phyloP scores from a whole-genome alignment of 352 stramenopile species.

The Hyaloperonospora brassicae region DNA sequence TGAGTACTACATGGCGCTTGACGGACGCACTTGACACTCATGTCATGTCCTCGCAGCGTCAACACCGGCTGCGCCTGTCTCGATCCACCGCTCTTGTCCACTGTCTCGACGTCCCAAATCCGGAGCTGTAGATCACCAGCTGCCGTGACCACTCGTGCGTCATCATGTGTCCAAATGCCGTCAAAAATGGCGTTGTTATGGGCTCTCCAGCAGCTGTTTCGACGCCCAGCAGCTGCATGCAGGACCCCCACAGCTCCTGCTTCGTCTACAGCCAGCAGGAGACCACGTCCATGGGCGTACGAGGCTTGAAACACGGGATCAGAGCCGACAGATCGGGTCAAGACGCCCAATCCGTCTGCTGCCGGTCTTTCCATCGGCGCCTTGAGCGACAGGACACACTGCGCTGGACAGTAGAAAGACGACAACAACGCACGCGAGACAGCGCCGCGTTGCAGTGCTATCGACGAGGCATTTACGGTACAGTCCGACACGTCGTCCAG shows the following conservation, averaged over 20 bases:
- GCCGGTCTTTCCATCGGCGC: conserved; percentile 7
- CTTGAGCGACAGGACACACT: conserved; percentile 16
- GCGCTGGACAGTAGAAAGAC: conserved; percentile 27
- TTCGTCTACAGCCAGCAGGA: conserved; percentile 50
- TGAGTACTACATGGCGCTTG: conserved; percentile 26
- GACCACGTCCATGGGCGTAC: conserved; percentile 24
- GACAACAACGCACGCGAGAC: conserved; percentile 25
- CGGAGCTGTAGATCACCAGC: conserved; percentile 47
- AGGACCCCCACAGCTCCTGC: conserved; percentile 44
- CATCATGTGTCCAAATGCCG: conserved; percentile 46
- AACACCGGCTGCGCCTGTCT: conserved; percentile 18
- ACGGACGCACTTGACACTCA: conserved; percentile 75
- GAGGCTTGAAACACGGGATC: conserved; percentile 48
- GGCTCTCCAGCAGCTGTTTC: conserved; percentile 36
- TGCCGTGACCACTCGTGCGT: conserved; percentile 44
- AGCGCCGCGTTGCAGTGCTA: conserved; percentile 12
- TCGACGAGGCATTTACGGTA: conserved; percentile 11
- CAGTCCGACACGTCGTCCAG: conserved; percentile 7
- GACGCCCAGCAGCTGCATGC: conserved; percentile 15
- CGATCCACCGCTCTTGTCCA: background rate
- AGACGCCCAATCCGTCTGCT: conserved; percentile 8
- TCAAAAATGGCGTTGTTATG: conserved; percentile 74
- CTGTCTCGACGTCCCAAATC: conserved; percentile 49
- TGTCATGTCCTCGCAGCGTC: conserved; percentile 39
- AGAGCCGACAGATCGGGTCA: background rate